phyloP scores from a whole-genome alignment of 2,329 filamentous ascomycete species.

The Pseudonectria foliicola region DNA sequence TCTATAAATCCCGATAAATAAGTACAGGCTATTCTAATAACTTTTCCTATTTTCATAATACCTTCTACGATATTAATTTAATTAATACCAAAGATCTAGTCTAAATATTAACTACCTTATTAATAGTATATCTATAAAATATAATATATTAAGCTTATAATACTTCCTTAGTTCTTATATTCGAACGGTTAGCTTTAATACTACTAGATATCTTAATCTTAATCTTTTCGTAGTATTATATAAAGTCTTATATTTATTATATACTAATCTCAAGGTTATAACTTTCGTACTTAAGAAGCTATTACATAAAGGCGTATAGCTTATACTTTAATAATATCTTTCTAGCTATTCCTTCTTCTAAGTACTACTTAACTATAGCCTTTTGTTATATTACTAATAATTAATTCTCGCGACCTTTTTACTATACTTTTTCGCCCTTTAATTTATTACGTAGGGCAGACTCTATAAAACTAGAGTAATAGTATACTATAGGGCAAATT shows the following conservation, averaged over 20 bases:
- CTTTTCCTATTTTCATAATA: not conserved
- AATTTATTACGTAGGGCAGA: too few species aligned
- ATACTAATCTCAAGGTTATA: not conserved
- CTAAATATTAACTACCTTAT: not conserved
- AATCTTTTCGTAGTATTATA: not conserved
- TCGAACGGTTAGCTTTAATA: constrained; percentile 1
- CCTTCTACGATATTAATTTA: too few species aligned
- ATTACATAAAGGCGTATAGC: not conserved
- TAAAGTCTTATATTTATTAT: not conserved
- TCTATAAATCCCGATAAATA: not conserved
- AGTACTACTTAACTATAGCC: not conserved
- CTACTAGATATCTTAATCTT: constrained; percentile 1
- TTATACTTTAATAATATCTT: not conserved
- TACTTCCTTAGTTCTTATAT: not conserved
- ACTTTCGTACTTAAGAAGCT: not conserved
- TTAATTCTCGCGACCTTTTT: too few species aligned
- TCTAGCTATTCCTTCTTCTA: not conserved
- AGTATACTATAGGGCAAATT: too few species aligned
- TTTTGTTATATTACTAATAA: not conserved
- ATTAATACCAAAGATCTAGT: not conserved
- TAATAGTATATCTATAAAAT: not conserved
- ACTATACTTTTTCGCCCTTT: too few species aligned
- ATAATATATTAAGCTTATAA: not conserved
- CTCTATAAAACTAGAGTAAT: too few species aligned
- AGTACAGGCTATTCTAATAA: not conserved